Base-by-base conservation (phyloP, 805 yeast species). In the Saturnispora gosingensis region DNA sequence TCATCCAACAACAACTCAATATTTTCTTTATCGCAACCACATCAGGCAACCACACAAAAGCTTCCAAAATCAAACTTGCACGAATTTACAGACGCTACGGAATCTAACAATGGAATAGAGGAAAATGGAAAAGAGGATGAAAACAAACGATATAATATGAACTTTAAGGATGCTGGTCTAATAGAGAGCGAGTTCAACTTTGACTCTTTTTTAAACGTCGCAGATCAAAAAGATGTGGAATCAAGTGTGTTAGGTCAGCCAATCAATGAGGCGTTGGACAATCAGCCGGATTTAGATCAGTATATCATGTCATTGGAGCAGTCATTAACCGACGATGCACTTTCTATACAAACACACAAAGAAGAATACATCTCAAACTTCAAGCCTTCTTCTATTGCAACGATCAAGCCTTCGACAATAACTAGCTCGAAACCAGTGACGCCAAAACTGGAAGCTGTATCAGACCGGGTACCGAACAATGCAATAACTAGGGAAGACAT, bases 191-290 rank as follows among this genome's bases (percentile, higher is more conserved):
- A 64, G 20, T 66, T 66, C 50, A 61, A 66, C 50, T 61, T 67
- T 46, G 70, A 67, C 46, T 55, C 54, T 48, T 66, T 65, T 46
- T 53, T 67, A 45, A 66, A 64, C 42, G 62, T 67, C 43, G 70
- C 64, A 51, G 63, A 59, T 30, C 57, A 53, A 44, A 38, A 40
- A 15, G 30, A 25, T 22, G 18, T 13, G 11, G 30, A 24, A 7
- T 10, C 15, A 5, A 27, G 24, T 11, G 28, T 27, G n/a, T 24
- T 40, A 13, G 13, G 11, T 11, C 25, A 30, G 39, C 22, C 40
- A 16, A 45, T 27, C 30, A 24, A 15, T 20, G 28, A 48, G 36
- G 18, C 30, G 25, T 39, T 35, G 10, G 45, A 40, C 49, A 50
- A 45, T 50, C 50, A 27, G 7, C 49, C 28, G 15, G 48, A 44